A percentile compares a stretch with the other conserved stretches of the same genome.
Evolutionary conservation across 129 eudicot genomes (phyloP).

Genomic region (Ambrosia artemisiifolia): DNA sequence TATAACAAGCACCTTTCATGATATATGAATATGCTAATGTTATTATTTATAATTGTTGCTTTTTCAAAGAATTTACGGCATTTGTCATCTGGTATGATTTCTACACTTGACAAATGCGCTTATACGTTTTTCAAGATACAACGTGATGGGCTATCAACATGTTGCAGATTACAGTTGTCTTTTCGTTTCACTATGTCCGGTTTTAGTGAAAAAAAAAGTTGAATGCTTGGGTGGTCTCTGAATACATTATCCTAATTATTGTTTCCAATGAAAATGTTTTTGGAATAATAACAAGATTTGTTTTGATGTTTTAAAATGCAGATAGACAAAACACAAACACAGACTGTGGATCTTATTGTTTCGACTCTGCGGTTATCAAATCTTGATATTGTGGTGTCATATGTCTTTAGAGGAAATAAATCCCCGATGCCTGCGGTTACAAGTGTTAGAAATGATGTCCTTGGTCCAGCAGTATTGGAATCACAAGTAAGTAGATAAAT

Average conservation of each 20-base stretch:
- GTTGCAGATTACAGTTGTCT: neutral
- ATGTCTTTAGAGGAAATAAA: slow-evolving; percentile 55
- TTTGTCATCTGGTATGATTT: neutral
- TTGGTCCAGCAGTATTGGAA: slow-evolving; percentile 74
- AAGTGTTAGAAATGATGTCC: slow-evolving; percentile 62
- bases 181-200: neutral
- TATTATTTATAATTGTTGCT: neutral
- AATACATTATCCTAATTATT: neutral
- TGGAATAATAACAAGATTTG: neutral
- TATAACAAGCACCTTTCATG: neutral
- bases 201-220: neutral
- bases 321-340: slow-evolving; percentile 65
- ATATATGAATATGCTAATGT: neutral
- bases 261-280: neutral
- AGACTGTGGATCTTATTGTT: slow-evolving; percentile 59
- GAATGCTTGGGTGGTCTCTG: neutral
- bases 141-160: too few species aligned
- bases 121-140: too few species aligned
- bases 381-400: slow-evolving; percentile 65
- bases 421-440: slow-evolving; percentile 62
- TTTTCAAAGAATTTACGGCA: neutral
- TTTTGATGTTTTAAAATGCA: slow-evolving; percentile 38
- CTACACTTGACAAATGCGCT: too few species aligned
- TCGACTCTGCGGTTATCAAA: slow-evolving; percentile 82
- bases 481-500: slow-evolving; percentile 52